Conservation (phyloP, 2,329 filamentous ascomycete species). For the Cyclaneusma minus region DNA sequence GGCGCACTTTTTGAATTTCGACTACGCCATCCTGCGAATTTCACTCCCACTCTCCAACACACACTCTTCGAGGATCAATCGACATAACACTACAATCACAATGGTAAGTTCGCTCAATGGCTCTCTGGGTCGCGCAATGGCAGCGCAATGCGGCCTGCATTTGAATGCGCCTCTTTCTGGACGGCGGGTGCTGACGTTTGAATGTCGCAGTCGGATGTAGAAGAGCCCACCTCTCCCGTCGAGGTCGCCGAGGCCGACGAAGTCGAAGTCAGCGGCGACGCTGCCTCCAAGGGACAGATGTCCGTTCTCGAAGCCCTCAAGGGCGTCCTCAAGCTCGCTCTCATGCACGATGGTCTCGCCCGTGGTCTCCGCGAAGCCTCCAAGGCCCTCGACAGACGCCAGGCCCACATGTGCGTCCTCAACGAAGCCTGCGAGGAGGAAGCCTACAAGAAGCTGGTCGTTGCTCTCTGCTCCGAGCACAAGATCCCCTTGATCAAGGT, state of each 20-base stretch:
- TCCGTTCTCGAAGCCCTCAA: conserved; percentile 96
- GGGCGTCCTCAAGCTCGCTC: conserved; percentile 93
- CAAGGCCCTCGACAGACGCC: conserved; percentile 96
- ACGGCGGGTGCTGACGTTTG: conserved; percentile 2
- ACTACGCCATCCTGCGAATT: neutral
- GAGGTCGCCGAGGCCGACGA: conserved; percentile 64
- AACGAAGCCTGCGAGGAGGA: conserved; percentile 99
- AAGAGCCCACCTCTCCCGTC: conserved; percentile 87
- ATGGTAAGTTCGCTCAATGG: conserved; percentile 3
- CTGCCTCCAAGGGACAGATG: conserved; percentile 80
- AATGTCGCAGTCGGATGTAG: conserved; percentile 83
- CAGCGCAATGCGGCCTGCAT: conserved; percentile 1
- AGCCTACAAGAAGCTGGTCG: conserved; percentile 99
- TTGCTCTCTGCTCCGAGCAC: conserved; percentile 97
- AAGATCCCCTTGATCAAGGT: conserved; percentile 99
- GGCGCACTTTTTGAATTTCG: no score
- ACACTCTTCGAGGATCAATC: conserved; percentile 18
- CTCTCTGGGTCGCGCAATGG: neutral
- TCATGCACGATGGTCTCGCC: conserved; percentile 99
- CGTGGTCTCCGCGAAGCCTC: conserved; percentile 95
- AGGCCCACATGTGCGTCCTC: conserved; percentile 99
- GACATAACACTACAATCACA: conserved; percentile 11
- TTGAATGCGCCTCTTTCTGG: conserved; percentile 2
- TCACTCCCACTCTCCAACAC: conserved; percentile 5
- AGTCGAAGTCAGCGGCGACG: conserved; percentile 92